Base-by-base conservation (phyloP, 2,329 filamentous ascomycete genomes). In the Colletotrichum lindemuthianum region DNA sequence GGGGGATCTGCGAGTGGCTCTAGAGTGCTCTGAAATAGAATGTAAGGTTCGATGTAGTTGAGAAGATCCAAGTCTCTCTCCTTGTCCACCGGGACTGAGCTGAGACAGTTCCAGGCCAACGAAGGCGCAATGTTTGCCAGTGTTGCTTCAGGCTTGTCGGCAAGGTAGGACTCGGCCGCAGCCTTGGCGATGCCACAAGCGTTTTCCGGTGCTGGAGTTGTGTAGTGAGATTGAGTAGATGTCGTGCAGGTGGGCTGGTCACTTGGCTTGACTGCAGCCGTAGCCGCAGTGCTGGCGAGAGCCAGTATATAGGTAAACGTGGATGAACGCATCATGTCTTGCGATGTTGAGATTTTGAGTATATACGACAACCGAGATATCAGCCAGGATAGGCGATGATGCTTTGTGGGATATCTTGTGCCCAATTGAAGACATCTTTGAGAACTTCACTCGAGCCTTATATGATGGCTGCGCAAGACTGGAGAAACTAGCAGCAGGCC, bases 1-100 rank as follows among this genome's bases (percentile, higher is more conserved):
- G 69, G 68, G 1, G 69, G 69, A 10, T 63, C 44, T 9, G 53
- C 41, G 1, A 70, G 60, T 12, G 59, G 51, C 15, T 70, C 66
- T 12, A 70, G 12, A 1, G 69, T 70, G 51, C 65, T 66, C 24
- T 70, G 69, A 6, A 59, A 68, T 11, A 50, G n/a, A 1, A 69
- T 6, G 6, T 59, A 69, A 4, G 70, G 69, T 13, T 57, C 50
- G 2, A 70, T 48, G 39, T 68, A 70, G 50, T 68, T 59, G 7
- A 70, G 60, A 11, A 70, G 59, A 11, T 60, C 63, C 10, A 60
- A 9, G 37, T 68, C 56, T 2, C 34, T 48, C 32, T 58, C 50
- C 32, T 58, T 60, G 12, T 66, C 60, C 8, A 67, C 48, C 8
- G 55, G 50, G 7, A 70, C 40, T 1, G 67, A 64, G 5, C 59